Evolutionary conservation across 805 yeast species (phyloP).

Genomic region (Metschnikowia kunwiensis): DNA sequence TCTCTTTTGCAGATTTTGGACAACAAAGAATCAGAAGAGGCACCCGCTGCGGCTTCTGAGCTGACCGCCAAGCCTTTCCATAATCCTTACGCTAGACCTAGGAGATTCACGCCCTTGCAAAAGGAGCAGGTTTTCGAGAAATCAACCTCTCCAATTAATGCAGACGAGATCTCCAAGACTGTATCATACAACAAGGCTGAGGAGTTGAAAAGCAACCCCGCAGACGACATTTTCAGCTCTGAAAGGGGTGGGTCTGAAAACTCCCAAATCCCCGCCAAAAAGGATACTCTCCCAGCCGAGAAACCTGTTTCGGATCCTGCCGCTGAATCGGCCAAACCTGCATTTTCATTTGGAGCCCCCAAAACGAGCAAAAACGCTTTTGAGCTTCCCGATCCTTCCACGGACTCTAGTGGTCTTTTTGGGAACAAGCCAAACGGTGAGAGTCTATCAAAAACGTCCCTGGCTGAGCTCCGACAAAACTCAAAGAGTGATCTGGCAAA

Average conservation of each 20-base stretch:
- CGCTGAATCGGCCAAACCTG: neutral
- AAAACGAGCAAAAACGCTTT: neutral
- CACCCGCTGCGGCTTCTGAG: neutral
- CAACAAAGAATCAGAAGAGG: slow-evolving; percentile 6
- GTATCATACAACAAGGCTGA: slow-evolving; percentile 33
- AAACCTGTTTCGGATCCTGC: no score
- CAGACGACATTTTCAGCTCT: slow-evolving; percentile 21
- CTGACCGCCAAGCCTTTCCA: slow-evolving; percentile 14
- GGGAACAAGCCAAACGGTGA: no score
- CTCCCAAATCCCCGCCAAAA: no score
- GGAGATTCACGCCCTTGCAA: slow-evolving; percentile 10
- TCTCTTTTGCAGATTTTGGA: slow-evolving; percentile 46
- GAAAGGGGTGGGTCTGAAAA: no score
- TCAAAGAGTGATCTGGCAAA: no score
- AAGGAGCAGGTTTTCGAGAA: slow-evolving; percentile 7
- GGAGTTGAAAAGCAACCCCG: no score
- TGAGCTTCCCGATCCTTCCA: neutral
- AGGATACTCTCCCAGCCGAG: no score
- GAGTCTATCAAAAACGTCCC: no score
- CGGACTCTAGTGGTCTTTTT: neutral
- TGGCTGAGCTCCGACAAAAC: no score
- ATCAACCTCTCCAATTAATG: slow-evolving; percentile 13
- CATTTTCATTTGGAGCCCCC: neutral
- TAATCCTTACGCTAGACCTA: slow-evolving; percentile 16
- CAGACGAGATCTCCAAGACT: slow-evolving; percentile 37